These are phyloP conservation scores for Colletotrichum agaves DNA, from an alignment of 2,329 filamentous ascomycete genomes.

Conservation along the genomic window DNA sequence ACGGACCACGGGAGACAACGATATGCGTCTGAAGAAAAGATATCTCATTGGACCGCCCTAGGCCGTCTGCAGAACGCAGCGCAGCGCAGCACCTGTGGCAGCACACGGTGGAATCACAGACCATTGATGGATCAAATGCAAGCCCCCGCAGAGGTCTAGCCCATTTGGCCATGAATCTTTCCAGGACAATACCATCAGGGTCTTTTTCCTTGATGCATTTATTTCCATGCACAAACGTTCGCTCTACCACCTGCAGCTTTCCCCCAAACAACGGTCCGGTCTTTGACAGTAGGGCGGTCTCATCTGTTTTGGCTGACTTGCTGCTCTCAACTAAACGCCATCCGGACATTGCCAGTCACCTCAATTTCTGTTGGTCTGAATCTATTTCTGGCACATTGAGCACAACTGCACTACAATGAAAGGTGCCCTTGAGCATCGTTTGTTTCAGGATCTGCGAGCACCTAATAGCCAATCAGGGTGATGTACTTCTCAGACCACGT, in stretches of 20 bases:
- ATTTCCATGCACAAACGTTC: not conserved
- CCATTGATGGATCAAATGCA: conserved; percentile 16
- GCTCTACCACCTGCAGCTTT: not conserved
- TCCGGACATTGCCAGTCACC: conserved; percentile 3
- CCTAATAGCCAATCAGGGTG: conserved; percentile 44
- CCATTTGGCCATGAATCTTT: not conserved
- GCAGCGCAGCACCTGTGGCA: not conserved
- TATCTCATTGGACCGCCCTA: conserved; percentile 13
- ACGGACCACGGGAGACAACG: not conserved
- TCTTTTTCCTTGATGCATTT: conserved; percentile 13
- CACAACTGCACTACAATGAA: conserved; percentile 20
- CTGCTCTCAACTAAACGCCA: not conserved
- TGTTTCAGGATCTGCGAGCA: conserved; percentile 51
- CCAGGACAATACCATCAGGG: conserved; percentile 6
- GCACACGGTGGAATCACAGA: conserved; percentile 19
- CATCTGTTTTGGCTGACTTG: conserved; percentile 5
- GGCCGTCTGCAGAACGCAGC: conserved; percentile 3
- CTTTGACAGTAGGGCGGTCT: not conserved
- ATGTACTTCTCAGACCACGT: not conserved
- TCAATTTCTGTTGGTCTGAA: conserved; percentile 8
- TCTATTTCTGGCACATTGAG: conserved; percentile 35
- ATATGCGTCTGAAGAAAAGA: conserved; percentile 7
- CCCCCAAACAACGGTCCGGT: not conserved
- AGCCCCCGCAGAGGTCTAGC: conserved; percentile 22
- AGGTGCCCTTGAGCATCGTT: conserved; percentile 42